Conservation (phyloP, 2,329 filamentous ascomycete genomes). For the Beauveria sp. region DNA sequence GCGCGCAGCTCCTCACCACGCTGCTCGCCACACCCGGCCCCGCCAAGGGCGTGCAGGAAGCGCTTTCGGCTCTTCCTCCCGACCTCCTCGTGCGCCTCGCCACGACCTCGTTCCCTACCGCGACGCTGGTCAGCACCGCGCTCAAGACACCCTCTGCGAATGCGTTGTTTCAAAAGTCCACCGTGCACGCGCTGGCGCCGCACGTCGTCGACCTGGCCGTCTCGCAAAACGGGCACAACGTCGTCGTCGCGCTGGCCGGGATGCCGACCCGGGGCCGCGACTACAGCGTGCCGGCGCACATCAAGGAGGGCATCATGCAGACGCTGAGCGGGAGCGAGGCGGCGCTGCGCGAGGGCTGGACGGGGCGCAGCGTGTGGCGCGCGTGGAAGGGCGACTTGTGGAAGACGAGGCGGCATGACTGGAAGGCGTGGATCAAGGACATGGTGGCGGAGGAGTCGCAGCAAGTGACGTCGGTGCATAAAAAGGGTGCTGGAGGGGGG, state of each 20-base stretch:
- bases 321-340: slow-evolving; percentile 40
- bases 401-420: slow-evolving; percentile 45
- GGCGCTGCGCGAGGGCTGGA: slow-evolving; percentile 44
- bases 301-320: slow-evolving; percentile 49
- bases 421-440: slow-evolving; percentile 51
- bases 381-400: slow-evolving; percentile 52
- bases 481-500: background rate
- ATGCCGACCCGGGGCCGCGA: slow-evolving; percentile 43
- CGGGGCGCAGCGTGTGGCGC: slow-evolving; percentile 49
- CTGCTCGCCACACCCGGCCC: slow-evolving; percentile 72
- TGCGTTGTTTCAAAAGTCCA: slow-evolving; percentile 48
- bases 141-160: slow-evolving; percentile 40
- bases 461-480: background rate
- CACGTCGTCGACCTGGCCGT: slow-evolving; percentile 38
- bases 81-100: slow-evolving; percentile 58
- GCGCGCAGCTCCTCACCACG: slow-evolving; percentile 70
- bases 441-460: slow-evolving; percentile 20
- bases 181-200: slow-evolving; percentile 41
- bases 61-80: slow-evolving; percentile 52
- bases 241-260: slow-evolving; percentile 41
- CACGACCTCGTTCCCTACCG: slow-evolving; percentile 41
- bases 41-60: slow-evolving; percentile 63
- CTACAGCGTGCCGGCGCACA: slow-evolving; percentile 46
- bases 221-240: slow-evolving; percentile 44
- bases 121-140: slow-evolving; percentile 43